Evolutionary conservation across 2,329 filamentous ascomycete species (phyloP).

Genomic region (Exophiala calicioides): DNA sequence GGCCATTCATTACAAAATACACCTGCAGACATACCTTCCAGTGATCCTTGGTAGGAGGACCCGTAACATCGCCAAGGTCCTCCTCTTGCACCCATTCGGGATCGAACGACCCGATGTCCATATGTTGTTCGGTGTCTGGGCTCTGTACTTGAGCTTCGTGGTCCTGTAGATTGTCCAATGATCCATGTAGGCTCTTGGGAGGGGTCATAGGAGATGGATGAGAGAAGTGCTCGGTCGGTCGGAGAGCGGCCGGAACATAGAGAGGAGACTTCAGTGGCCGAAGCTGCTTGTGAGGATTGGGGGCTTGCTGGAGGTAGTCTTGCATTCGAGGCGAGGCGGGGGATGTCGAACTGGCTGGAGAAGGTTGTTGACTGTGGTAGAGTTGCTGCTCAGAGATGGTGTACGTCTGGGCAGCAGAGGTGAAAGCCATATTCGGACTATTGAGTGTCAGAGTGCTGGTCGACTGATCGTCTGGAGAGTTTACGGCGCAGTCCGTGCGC

Average conservation of each 20-base stretch:
- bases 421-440: slow-evolving; percentile 24
- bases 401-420: slow-evolving; percentile 30
- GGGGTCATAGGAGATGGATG: slow-evolving; percentile 49
- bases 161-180: slow-evolving; percentile 51
- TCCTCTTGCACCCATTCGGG: slow-evolving; percentile 34
- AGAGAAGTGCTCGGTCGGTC: slow-evolving; percentile 58
- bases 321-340: slow-evolving; percentile 53
- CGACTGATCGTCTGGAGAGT: background rate
- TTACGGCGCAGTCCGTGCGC: background rate
- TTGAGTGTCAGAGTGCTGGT: background rate
- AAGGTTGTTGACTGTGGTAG: slow-evolving; percentile 39
- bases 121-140: slow-evolving; percentile 14
- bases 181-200: slow-evolving; percentile 57
- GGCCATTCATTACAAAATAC: background rate
- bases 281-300: slow-evolving; percentile 55
- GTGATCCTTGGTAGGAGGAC: slow-evolving; percentile 62
- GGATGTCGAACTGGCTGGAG: slow-evolving; percentile 51
- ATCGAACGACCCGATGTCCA: slow-evolving; percentile 20
- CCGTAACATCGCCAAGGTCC: slow-evolving; percentile 58
- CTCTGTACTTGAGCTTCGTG: slow-evolving; percentile 35
- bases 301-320: slow-evolving; percentile 36
- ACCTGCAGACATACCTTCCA: slow-evolving; percentile 61
- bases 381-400: slow-evolving; percentile 26
- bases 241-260: slow-evolving; percentile 64
- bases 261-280: slow-evolving; percentile 62